These are phyloP conservation scores for Kodamaea laetipori DNA, from an alignment of 805 yeast species.

Conservation along the genomic window DNA sequence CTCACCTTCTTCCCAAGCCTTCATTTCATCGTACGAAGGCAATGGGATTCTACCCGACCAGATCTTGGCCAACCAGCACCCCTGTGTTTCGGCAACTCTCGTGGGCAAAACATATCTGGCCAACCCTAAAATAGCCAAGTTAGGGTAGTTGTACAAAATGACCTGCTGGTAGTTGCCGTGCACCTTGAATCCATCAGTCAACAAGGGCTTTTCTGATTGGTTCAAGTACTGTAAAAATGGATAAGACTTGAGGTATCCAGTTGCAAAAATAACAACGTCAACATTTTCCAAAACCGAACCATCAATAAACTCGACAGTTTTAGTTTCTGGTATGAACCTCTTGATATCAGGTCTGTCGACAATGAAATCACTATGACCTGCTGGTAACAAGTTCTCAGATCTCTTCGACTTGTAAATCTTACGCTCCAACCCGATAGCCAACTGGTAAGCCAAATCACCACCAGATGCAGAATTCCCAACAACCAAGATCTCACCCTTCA, in stretches of 20 bases:
- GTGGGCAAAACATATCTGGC: slow-evolving; percentile 52
- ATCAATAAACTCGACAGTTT: slow-evolving; percentile 28
- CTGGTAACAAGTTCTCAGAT: slow-evolving; percentile 45
- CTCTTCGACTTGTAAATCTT: slow-evolving; percentile 52
- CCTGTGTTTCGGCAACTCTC: slow-evolving; percentile 53
- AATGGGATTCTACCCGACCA: slow-evolving; percentile 44
- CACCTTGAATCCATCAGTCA: slow-evolving; percentile 39
- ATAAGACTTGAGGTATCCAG: slow-evolving; percentile 40
- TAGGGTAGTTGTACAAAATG: slow-evolving; percentile 48
- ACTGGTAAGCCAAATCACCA: slow-evolving; percentile 65
- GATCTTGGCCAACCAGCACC: slow-evolving; percentile 43
- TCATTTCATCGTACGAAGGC: slow-evolving; percentile 42
- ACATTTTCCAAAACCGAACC: slow-evolving; percentile 27
- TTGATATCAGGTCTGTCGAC: slow-evolving; percentile 46
- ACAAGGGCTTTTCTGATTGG: slow-evolving; percentile 17
- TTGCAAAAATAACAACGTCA: slow-evolving; percentile 37
- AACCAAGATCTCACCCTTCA: slow-evolving; percentile 48
- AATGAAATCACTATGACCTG: slow-evolving; percentile 45
- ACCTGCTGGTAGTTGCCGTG: slow-evolving; percentile 48
- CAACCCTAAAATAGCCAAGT: slow-evolving; percentile 44
- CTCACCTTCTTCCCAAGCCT: slow-evolving; percentile 31
- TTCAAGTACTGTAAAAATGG: slow-evolving; percentile 32
- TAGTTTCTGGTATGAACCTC: slow-evolving; percentile 36
- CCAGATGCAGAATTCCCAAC: slow-evolving; percentile 84
- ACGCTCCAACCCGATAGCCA: slow-evolving; percentile 45